Percentiles rank a stretch among this genome's conserved stretches.
These are phyloP conservation scores for Epichloe gansuensis DNA, from an alignment of 2,329 filamentous ascomycete species.

Conservation along the genomic window DNA sequence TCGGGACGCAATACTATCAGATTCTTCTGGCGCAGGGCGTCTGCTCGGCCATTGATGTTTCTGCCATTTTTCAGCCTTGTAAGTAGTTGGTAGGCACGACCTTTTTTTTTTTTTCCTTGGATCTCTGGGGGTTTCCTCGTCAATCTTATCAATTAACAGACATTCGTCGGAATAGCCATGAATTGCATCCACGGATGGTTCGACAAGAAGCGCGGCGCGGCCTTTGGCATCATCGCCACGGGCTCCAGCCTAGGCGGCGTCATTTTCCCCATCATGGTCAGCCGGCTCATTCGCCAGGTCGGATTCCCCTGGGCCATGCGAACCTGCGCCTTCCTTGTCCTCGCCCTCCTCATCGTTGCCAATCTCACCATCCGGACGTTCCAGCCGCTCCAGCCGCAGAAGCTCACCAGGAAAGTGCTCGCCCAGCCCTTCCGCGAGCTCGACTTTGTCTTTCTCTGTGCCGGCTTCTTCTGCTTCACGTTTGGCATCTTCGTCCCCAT, in stretches of 20 bases:
- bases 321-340: slow-evolving; percentile 12
- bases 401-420: slow-evolving; percentile 8
- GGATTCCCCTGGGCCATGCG: slow-evolving; percentile 22
- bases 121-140: neutral
- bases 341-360: slow-evolving; percentile 18
- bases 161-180: slow-evolving; percentile 7
- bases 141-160: neutral
- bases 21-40: slow-evolving; percentile 22
- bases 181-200: slow-evolving; percentile 14
- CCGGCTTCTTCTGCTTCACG: slow-evolving; percentile 17
- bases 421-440: slow-evolving; percentile 18
- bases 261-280: slow-evolving; percentile 22
- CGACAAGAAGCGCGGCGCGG: slow-evolving; percentile 11
- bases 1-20: slow-evolving; percentile 25
- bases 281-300: slow-evolving; percentile 15
- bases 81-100: neutral
- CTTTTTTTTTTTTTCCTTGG: neutral
- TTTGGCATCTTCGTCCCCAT: slow-evolving; percentile 22
- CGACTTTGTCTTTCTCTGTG: slow-evolving; percentile 15
- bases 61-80: slow-evolving; percentile 16
- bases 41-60: slow-evolving; percentile 17
- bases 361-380: slow-evolving; percentile 14
- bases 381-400: slow-evolving; percentile 10
- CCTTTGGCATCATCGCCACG: slow-evolving; percentile 14
- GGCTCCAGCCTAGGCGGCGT: slow-evolving; percentile 21